Base-by-base conservation (phyloP, 345 rosid genomes). In the Diplotaxis tenuifolia region DNA sequence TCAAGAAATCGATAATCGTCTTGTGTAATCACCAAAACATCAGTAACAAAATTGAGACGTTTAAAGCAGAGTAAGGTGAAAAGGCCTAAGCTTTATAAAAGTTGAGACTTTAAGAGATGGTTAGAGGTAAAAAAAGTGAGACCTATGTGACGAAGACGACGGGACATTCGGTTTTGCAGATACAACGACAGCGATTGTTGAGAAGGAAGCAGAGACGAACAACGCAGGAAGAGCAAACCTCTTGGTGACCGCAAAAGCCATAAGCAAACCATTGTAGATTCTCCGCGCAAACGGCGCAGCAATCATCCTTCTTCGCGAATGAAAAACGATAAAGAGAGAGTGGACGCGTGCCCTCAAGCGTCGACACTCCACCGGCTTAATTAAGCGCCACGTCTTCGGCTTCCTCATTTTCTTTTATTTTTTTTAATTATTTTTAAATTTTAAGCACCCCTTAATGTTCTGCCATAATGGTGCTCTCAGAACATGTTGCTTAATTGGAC, bases 241-340 rank as follows among this genome's bases (percentile, higher is more conserved):
- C 96, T 34, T 87, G 82, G 73, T 94, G 97, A 16, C 93, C 95
- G 71, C 98, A 94, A 2, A 90, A 78, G 1, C 98, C 97, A 65
- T 94, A 94, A 11, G 96, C 95, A 67, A 88, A 92, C 96, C 97
- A 94, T 71, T 91, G 95, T 64, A 91, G 81, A 64, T 83, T 68
- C 62, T 94, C 98, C 0, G 97, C 97, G 62, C 98, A 94, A 22
- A 94, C 98, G 31, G 96, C 98, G 64, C 97, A 94, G 58, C 89
- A 81, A 54, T 91, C 96, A 62, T 91, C 97, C 98, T 64, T 36
- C 1, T 18, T n/a, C n/a, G n/a, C n/a, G n/a, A n/a, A n/a, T n/a
- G n/a, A n/a, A n/a, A n/a, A n/a, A n/a, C n/a, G n/a, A n/a, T n/a
- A n/a, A n/a, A n/a, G n/a, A n/a, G n/a, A n/a, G n/a, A n/a, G n/a